Evolutionary conservation across 257 asterid species (phyloP).

Genomic region (Verbascum thapsus): DNA sequence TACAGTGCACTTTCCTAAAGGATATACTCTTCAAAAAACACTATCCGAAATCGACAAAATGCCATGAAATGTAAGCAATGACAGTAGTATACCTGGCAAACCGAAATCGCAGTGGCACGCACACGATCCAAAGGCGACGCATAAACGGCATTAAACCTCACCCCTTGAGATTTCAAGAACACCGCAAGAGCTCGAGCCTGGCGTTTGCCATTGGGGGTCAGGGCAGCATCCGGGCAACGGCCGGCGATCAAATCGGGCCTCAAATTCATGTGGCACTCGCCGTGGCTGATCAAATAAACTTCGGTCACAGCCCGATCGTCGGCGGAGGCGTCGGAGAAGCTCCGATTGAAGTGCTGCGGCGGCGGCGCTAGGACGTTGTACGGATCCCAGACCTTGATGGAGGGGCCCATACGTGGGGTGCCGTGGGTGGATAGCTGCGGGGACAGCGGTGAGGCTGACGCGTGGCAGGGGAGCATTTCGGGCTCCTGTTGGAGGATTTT

Average conservation of each 20-base stretch:
- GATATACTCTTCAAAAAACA: slow-evolving; percentile 10
- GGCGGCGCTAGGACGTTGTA: slow-evolving; percentile 79
- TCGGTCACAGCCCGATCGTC: slow-evolving; percentile 62
- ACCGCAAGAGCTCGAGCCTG: slow-evolving; percentile 94
- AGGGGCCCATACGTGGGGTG: slow-evolving; percentile 80
- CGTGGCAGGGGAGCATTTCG: slow-evolving; percentile 95
- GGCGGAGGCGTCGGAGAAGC: slow-evolving; percentile 38
- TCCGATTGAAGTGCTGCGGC: slow-evolving; percentile 47
- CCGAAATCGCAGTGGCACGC: slow-evolving; percentile 71
- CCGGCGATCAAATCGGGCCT: slow-evolving; percentile 95
- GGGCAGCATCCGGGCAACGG: slow-evolving; percentile 82
- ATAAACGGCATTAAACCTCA: slow-evolving; percentile 70
- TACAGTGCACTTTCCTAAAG: not conserved
- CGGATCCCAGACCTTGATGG: slow-evolving; percentile 98
- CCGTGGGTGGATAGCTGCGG: slow-evolving; percentile 91
- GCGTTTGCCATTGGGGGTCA: slow-evolving; percentile 93
- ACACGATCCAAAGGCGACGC: slow-evolving; percentile 92
- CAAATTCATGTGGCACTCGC: slow-evolving; percentile 87
- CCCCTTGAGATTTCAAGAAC: slow-evolving; percentile 78
- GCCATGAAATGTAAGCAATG: slow-evolving; percentile 20
- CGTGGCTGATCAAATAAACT: slow-evolving; percentile 80
- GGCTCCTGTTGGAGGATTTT: slow-evolving; percentile 92
- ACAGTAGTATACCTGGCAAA: slow-evolving; percentile 65
- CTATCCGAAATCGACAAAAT: slow-evolving; percentile 2
- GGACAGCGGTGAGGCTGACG: slow-evolving; percentile 94